These are phyloP conservation scores for Globisporangium acanthophoron DNA, from an alignment of 352 stramenopile species.

Conservation along the genomic window DNA sequence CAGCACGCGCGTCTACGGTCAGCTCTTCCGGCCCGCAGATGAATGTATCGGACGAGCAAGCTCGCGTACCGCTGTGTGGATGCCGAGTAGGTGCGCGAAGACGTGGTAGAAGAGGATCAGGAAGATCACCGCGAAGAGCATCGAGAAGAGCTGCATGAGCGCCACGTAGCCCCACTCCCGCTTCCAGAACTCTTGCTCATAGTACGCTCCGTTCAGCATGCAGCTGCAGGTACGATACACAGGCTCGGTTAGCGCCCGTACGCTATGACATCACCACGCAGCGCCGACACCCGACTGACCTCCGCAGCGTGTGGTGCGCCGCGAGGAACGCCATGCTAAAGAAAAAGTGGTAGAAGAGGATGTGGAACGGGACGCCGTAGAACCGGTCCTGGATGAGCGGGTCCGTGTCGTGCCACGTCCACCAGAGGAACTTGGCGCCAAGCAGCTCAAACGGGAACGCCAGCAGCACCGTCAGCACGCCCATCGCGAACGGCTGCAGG, in stretches of 20 bases:
- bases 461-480: conserved; percentile 43
- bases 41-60: not conserved
- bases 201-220: conserved; percentile 53
- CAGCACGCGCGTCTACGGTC: not conserved
- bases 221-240: conserved; percentile 20
- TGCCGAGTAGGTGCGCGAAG: conserved; percentile 44
- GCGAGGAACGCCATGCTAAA: conserved; percentile 48
- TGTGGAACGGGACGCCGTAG: conserved; percentile 59
- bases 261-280: not conserved
- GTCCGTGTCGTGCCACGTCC: conserved; percentile 83
- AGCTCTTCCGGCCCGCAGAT: not conserved
- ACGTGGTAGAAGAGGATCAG: conserved; percentile 65
- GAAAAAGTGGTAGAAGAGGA: conserved; percentile 64
- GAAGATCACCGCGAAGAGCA: conserved; percentile 42
- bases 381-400: conserved; percentile 52
- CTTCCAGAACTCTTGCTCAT: conserved; percentile 55
- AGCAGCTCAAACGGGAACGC: conserved; percentile 70
- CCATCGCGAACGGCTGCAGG: conserved; percentile 68
- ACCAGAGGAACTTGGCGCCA: conserved; percentile 79
- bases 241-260: not conserved
- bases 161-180: conserved; percentile 60
- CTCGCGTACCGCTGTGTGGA: conserved; percentile 37
- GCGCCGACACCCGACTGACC: conserved; percentile 15
- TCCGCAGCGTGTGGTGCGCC: conserved; percentile 51
- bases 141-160: conserved; percentile 46